A percentile compares a stretch with the other conserved stretches of the same genome.
Evolutionary conservation across 129 eudicot genomes (phyloP).

Genomic region (Centrapalus pauciflorus): DNA sequence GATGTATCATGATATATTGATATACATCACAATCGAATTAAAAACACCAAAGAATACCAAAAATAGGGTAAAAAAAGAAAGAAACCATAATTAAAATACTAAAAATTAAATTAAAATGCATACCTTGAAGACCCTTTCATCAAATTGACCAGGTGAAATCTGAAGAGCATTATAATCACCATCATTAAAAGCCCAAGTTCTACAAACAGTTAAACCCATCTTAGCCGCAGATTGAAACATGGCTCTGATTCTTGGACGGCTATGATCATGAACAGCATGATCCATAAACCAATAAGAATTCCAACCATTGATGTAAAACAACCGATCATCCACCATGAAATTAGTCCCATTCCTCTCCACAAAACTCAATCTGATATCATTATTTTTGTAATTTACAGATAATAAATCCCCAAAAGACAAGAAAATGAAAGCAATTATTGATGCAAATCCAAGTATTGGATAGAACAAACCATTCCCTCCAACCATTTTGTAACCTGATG

Average conservation of each 20-base stretch:
- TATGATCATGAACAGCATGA: constrained; percentile 70
- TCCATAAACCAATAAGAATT: constrained; percentile 99
- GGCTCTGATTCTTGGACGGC: constrained; percentile 52
- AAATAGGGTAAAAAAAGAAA: neutral
- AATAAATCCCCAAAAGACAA: constrained; percentile 76
- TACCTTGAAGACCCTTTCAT: constrained; percentile 81
- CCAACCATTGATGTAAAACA: constrained; percentile 91
- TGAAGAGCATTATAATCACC: constrained; percentile 96
- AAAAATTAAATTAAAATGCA: neutral
- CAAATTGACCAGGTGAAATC: constrained; percentile 83
- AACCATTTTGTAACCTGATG: constrained; percentile 32
- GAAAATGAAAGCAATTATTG: constrained; percentile 65
- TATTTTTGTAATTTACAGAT: constrained; percentile 40
- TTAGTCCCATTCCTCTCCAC: constrained; percentile 92
- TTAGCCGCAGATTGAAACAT: constrained; percentile 85
- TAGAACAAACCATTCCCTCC: constrained; percentile 62
- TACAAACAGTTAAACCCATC: constrained; percentile 94
- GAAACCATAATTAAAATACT: neutral
- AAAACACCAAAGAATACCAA: neutral
- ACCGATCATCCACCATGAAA: constrained; percentile 70
- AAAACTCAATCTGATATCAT: constrained; percentile 52
- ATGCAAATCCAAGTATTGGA: constrained; percentile 80
- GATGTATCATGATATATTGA: neutral
- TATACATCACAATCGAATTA: constrained; percentile 1
- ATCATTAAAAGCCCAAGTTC: constrained; percentile 99